Conservation (phyloP, 2,329 filamentous ascomycete species). For the Aspergillus pseudoglaucus region DNA sequence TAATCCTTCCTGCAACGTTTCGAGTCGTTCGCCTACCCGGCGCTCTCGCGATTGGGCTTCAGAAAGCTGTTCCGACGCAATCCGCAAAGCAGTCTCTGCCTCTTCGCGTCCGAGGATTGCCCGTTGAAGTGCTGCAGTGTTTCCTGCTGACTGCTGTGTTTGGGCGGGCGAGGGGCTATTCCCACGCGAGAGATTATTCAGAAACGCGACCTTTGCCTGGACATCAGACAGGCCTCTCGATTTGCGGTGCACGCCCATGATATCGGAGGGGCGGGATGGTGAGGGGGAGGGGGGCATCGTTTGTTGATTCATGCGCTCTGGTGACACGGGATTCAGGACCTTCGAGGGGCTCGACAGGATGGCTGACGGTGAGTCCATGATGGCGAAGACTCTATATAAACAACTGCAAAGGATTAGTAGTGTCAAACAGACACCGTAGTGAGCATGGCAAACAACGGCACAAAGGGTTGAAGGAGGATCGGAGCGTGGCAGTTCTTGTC, state of each 20-base stretch:
- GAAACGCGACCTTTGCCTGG: conserved; percentile 43
- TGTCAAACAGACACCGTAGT: not conserved
- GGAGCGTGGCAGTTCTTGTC: not conserved
- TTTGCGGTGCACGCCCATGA: conserved; percentile 31
- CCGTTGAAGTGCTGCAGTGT: conserved; percentile 38
- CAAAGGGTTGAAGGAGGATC: not conserved
- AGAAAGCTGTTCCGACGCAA: conserved; percentile 30
- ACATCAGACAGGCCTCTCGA: conserved; percentile 37
- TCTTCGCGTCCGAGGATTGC: conserved; percentile 43
- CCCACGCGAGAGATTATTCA: conserved; percentile 39
- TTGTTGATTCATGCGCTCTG: conserved; percentile 45
- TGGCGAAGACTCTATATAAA: conserved; percentile 6
- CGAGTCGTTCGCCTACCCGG: conserved; percentile 39
- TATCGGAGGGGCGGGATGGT: conserved; percentile 32
- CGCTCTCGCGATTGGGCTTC: conserved; percentile 40
- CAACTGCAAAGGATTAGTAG: not conserved
- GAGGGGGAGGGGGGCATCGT: conserved; percentile 37
- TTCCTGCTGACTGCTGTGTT: conserved; percentile 27
- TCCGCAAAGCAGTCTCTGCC: conserved; percentile 34
- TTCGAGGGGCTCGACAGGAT: conserved; percentile 27
- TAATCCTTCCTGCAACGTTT: conserved; percentile 46
- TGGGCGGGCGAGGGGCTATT: conserved; percentile 22
- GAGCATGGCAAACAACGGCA: not conserved
- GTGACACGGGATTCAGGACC: conserved; percentile 40
- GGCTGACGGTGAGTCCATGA: conserved; percentile 33